phyloP scores from a whole-genome alignment of 164 flowering plant genomes.

The Santalum album region DNA sequence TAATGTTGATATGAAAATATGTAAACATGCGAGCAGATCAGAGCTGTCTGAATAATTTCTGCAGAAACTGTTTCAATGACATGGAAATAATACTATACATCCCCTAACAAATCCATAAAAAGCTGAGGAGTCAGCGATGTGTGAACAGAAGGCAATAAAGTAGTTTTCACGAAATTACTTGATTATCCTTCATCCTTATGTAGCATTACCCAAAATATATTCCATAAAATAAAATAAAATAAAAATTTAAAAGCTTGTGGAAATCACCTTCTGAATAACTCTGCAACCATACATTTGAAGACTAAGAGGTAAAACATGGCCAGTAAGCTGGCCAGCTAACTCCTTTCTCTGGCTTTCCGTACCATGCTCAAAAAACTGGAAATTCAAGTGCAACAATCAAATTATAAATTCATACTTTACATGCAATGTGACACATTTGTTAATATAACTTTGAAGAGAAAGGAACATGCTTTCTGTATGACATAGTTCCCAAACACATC shows the following conservation, averaged over 20 bases:
- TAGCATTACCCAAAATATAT: no score
- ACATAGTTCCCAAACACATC: constrained; percentile 81
- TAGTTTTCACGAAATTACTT: no score
- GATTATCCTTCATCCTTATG: no score
- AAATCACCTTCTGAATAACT: constrained; percentile 82
- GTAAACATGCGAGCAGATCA: neutral
- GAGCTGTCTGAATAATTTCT: no score
- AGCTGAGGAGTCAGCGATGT: no score
- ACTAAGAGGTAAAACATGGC: constrained; percentile 84
- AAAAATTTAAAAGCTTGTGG: constrained; percentile 8
- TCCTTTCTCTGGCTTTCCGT: constrained; percentile 66
- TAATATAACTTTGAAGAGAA: neutral
- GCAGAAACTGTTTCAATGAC: no score
- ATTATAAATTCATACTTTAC: neutral
- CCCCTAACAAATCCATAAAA: no score
- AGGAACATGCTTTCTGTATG: constrained; percentile 70
- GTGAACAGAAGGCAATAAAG: no score
- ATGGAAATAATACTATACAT: no score
- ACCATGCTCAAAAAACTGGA: constrained; percentile 92
- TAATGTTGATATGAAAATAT: neutral
- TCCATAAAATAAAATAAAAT: no score
- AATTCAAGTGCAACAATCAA: constrained; percentile 5
- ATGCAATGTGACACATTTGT: neutral
- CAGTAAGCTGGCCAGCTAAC: constrained; percentile 60
- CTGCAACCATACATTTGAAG: constrained; percentile 97